phyloP scores from a whole-genome alignment of 495 filamentous ascomycete genomes.

The Chaetomium tenue region DNA sequence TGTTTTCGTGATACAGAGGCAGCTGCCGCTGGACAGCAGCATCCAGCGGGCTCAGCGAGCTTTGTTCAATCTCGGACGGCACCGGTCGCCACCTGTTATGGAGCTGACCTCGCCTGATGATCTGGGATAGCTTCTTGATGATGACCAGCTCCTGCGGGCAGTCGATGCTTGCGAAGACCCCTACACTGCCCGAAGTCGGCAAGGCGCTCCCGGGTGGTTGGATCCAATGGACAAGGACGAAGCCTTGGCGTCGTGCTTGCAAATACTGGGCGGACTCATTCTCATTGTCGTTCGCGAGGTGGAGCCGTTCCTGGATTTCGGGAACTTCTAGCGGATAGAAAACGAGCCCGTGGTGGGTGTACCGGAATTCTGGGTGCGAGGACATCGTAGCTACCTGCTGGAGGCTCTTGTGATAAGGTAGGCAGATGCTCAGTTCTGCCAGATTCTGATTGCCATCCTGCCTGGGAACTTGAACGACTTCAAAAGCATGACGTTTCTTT shows the following conservation, averaged over 20 bases:
- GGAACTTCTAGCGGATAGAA: slow-evolving; percentile 1
- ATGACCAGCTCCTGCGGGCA: slow-evolving; percentile 17
- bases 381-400: not conserved
- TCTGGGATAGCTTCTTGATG: slow-evolving; percentile 11
- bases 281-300: not conserved
- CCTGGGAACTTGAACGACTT: not conserved
- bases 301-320: not conserved
- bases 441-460: not conserved
- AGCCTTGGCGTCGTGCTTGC: not conserved
- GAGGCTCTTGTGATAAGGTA: not conserved
- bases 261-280: slow-evolving; percentile 12
- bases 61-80: slow-evolving; percentile 14
- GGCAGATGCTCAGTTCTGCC: not conserved
- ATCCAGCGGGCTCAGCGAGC: not conserved
- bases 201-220: not conserved
- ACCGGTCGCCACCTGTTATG: not conserved
- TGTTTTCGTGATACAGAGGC: not conserved
- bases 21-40: slow-evolving; percentile 7
- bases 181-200: not conserved
- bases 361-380: slow-evolving; percentile 19
- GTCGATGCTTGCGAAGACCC: slow-evolving; percentile 16
- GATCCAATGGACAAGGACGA: slow-evolving; percentile 12
- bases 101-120: not conserved
- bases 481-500: not conserved
- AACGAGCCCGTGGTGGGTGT: not conserved